phyloP scores from a whole-genome alignment of 805 yeast species.

The Jamesozyma jinghongensis region DNA sequence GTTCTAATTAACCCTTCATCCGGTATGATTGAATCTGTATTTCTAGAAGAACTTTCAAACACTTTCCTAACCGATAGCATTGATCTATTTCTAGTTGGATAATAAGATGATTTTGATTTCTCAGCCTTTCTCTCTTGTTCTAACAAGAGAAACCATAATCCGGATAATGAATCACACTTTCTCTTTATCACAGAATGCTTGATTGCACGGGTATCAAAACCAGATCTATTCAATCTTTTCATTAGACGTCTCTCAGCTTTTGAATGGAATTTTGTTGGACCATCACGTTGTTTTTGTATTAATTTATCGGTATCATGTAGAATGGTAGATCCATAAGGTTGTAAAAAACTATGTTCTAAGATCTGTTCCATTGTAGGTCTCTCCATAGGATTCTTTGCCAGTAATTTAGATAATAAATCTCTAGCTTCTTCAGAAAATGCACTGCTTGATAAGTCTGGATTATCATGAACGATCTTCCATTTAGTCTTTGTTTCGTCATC shows the following conservation, averaged over 20 bases:
- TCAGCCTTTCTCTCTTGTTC: slow-evolving; percentile 37
- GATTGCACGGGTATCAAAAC: slow-evolving; percentile 55
- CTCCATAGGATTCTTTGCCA: slow-evolving; percentile 54
- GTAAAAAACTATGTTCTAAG: slow-evolving; percentile 42
- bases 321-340: slow-evolving; percentile 36
- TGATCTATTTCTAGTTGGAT: slow-evolving; percentile 31
- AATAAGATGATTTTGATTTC: slow-evolving; percentile 13
- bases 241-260: slow-evolving; percentile 54
- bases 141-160: slow-evolving; percentile 60
- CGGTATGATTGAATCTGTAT: neutral
- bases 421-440: slow-evolving; percentile 41
- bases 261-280: slow-evolving; percentile 42
- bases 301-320: slow-evolving; percentile 34
- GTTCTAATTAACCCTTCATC: slow-evolving; percentile 6
- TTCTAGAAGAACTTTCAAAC: slow-evolving; percentile 14
- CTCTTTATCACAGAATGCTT: slow-evolving; percentile 47
- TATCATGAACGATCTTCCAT: slow-evolving; percentile 49
- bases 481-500: slow-evolving; percentile 58
- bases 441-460: slow-evolving; percentile 47
- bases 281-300: slow-evolving; percentile 30
- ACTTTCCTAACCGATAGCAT: slow-evolving; percentile 27
- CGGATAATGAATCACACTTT: slow-evolving; percentile 64
- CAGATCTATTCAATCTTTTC: slow-evolving; percentile 48
- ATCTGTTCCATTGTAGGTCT: slow-evolving; percentile 54
- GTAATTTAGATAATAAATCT: slow-evolving; percentile 42